Percentiles rank a stretch among this genome's conserved stretches.
phyloP scores from a whole-genome alignment of 2,329 filamentous ascomycete species.

The Thyridium curvatum region DNA sequence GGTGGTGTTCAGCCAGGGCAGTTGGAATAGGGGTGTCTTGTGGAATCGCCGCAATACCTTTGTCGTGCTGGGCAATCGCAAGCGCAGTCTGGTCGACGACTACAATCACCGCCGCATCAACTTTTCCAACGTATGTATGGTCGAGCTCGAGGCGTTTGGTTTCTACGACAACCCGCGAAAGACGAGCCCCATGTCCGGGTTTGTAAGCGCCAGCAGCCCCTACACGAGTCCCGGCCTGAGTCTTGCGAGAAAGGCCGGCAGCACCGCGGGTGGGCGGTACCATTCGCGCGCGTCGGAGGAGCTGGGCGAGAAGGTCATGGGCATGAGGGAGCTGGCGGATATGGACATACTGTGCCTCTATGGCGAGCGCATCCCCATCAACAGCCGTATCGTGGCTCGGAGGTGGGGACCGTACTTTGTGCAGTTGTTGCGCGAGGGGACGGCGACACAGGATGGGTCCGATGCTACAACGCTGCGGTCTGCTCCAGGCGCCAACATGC shows the following conservation, averaged over 20 bases:
- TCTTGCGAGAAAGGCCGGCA: conserved; percentile 52
- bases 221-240: conserved; percentile 52
- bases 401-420: conserved; percentile 97
- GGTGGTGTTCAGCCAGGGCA: conserved; percentile 91
- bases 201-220: conserved; percentile 74
- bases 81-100: conserved; percentile 89
- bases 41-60: conserved; percentile 95
- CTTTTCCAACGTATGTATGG: conserved; percentile 93
- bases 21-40: conserved; percentile 92
- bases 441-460: conserved; percentile 62
- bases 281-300: conserved; percentile 77
- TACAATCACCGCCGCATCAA: conserved; percentile 98
- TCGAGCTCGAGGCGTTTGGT: conserved; percentile 94
- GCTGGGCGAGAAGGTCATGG: conserved; percentile 73
- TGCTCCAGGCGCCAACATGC: conserved; percentile 51
- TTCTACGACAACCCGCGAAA: conserved; percentile 93
- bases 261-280: conserved; percentile 67
- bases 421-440: conserved; percentile 78
- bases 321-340: conserved; percentile 79
- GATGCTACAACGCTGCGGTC: conserved; percentile 73
- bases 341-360: conserved; percentile 95
- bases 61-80: conserved; percentile 89
- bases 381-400: conserved; percentile 79
- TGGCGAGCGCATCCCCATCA: conserved; percentile 87
- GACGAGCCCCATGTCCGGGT: conserved; percentile 70